phyloP scores from a whole-genome alignment of 495 filamentous ascomycete species.

The Daldinia vernicosa region DNA sequence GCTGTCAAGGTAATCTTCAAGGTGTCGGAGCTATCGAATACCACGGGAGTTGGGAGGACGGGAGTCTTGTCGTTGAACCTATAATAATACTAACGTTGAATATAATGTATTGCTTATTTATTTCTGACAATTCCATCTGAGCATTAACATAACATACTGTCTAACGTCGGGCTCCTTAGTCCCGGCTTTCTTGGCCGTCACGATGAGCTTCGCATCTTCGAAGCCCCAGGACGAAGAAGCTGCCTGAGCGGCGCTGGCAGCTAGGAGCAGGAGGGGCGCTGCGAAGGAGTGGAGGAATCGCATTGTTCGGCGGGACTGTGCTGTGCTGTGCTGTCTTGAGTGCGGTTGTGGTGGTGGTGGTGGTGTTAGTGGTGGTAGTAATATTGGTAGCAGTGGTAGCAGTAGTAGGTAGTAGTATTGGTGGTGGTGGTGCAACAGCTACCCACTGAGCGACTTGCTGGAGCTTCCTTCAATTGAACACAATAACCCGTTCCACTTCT shows the following conservation, averaged over 20 bases:
- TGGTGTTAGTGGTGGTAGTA: not conserved
- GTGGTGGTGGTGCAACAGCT: conserved; percentile 1
- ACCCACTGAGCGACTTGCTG: conserved; percentile 6
- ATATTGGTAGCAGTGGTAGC: not conserved
- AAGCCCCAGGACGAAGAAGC: conserved; percentile 85
- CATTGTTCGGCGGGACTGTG: conserved; percentile 48
- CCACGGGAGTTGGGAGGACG: conserved; percentile 66
- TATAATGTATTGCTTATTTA: too few relatives aligned
- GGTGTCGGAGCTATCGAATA: conserved; percentile 72
- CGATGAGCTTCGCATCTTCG: conserved; percentile 81
- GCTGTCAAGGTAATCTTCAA: conserved; percentile 85
- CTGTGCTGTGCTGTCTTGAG: too few relatives aligned
- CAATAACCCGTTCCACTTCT: conserved; percentile 39
- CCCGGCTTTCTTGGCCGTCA: conserved; percentile 73
- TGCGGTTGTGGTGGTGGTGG: not conserved
- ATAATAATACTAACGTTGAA: not conserved
- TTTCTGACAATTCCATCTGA: too few relatives aligned
- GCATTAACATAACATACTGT: too few relatives aligned
- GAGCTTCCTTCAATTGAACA: conserved; percentile 40
- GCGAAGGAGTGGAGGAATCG: conserved; percentile 60
- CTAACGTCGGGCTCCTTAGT: conserved; percentile 76
- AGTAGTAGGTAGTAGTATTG: not conserved
- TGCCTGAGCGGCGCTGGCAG: conserved; percentile 60
- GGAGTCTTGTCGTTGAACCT: conserved; percentile 73
- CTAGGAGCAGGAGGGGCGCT: conserved; percentile 57